Evolutionary conservation across 345 rosid species (phyloP), one percentile per base, ranked within the genome.

Genomic region (Boechera stricta): DNA sequence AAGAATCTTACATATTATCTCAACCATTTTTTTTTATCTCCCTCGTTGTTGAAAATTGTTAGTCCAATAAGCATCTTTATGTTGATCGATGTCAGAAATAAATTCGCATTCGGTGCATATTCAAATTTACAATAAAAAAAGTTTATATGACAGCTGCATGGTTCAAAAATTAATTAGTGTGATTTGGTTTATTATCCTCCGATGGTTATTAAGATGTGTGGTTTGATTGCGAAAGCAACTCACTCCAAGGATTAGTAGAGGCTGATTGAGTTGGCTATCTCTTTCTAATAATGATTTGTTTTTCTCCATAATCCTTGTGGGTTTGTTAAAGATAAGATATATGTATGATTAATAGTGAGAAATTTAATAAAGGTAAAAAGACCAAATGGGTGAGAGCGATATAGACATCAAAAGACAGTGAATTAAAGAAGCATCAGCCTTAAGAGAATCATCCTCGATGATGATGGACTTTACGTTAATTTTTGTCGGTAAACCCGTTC

Each of bases 311-410:
- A 48, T 49, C 77, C 56, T 79, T 54, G 78, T 79, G 78, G 82
- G 82, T 73, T 79, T 67, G 82, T 79, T 79, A 73, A 52, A 49
- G 81, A 78, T 78, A 78, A 78, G 74, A 59, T 77, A 57, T 65
- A n/a, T 48, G 67, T 49, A 79, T 79, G 74, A 79, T 73, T 78
- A 73, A 60, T 44, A 48, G 29, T 49, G 55, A 72, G 72, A 49
- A 57, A 57, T 24, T 45, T 6, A 35, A 63, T 63, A 77, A 70
- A 70, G 80, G 52, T 70, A 44, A 59, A 73, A 51, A 59, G 62
- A 72, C 48, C 41, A 67, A 48, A 66, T 56, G 60, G 66, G 28
- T 61, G 45, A 76, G 45, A 76, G 45, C 24, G 72, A 71, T 56
- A 55, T 56, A 48, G 48, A 56, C 58, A 53, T 18, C 7, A 44